phyloP scores from a whole-genome alignment of 257 asterid species.

The Solanum paucissectum region DNA sequence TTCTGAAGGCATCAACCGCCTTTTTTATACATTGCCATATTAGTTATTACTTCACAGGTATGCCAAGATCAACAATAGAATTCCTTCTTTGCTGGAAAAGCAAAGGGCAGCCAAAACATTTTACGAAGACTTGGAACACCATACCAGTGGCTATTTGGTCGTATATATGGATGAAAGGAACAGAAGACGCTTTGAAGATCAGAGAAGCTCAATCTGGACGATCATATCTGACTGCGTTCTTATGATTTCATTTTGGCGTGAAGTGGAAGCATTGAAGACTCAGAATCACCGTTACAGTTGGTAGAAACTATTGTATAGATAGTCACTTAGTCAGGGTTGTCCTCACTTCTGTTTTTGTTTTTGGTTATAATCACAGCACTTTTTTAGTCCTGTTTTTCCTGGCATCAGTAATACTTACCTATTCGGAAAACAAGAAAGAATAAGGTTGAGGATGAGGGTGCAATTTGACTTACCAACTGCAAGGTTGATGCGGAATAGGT shows the following conservation, averaged over 20 bases:
- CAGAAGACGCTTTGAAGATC: neutral
- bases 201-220: neutral
- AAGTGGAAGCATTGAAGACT: neutral
- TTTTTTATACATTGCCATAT: neutral
- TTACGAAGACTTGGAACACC: neutral
- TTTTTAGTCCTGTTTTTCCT: neutral
- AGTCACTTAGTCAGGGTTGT: neutral
- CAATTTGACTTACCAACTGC: slow-evolving; percentile 27
- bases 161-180: neutral
- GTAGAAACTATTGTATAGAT: neutral
- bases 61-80: neutral
- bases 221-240: neutral
- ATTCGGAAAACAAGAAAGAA: neutral
- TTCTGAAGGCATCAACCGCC: neutral
- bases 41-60: neutral
- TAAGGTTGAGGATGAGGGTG: neutral
- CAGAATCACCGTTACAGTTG: neutral
- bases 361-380: neutral
- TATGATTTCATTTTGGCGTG: neutral
- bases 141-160: neutral
- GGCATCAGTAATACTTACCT: neutral
- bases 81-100: neutral
- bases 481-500: slow-evolving; percentile 13
- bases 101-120: neutral
- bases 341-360: neutral